Evolutionary conservation across 495 filamentous ascomycete species (phyloP), one percentile per base, ranked within the genome.

Genomic region (Penicillium arizonense): DNA sequence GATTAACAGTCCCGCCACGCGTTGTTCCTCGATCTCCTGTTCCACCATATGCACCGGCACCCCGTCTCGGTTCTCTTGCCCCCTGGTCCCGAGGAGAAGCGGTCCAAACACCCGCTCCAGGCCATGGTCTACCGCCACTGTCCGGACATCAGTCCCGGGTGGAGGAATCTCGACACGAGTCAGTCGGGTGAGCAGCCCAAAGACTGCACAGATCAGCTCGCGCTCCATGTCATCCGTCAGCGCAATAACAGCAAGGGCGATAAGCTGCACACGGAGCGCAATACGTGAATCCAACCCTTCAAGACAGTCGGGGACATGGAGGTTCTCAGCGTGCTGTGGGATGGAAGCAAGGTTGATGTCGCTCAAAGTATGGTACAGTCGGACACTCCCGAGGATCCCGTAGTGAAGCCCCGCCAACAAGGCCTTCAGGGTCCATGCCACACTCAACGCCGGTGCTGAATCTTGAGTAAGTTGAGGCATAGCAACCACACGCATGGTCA

Each of bases 361-460:
- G 23, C 85, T 79, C 12, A 93, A 59, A 3, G 80, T 77, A 41
- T 85, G 80, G 53, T 90, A 91, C 21, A 91, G 64, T 20, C 74
- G 68, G 33, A 81, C 58, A 21, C 86, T 87, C 12, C 89, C 89
- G 10, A 94, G 71, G 34, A 93, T 83, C 2, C 89, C 89, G 2
- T 83, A 85, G 0, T 89, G 89, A 1, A 94, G 67, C 5, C 85
- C 87, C 7, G 80, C 75, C 13, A 94, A 67, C 6, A 94, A 69
- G 24, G 78, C 80, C 60, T 89, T 90, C 69, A 93, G 86, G 9
- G 83, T 75, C 42, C 85, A 87, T 1, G 84, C 87, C 7, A 91
- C 82, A 70, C 88, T 86, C 47, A 88, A 83, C n/a, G 85, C 72
- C 12, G 65, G 63, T 11, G 50, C 56, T 12, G 77, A 56, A 16